Conservation (phyloP, 768 basidiomycete species). For the Suillus discolor region DNA sequence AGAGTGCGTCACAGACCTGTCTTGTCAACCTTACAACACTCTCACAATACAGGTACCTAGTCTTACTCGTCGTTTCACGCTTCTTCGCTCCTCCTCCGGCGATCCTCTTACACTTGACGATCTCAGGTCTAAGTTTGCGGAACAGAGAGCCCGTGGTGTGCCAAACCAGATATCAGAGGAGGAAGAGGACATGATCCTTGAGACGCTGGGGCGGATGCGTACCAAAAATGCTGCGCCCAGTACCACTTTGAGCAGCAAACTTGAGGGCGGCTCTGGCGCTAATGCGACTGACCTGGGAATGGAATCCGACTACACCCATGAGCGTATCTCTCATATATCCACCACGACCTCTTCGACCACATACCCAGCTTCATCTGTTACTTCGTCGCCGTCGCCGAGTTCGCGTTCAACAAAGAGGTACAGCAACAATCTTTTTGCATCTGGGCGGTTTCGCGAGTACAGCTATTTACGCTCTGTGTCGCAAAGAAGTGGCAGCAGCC, state of each 20-base stretch:
- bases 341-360: constrained; percentile 40
- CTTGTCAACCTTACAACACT: constrained; percentile 16
- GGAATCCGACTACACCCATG: constrained; percentile 35
- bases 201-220: constrained; percentile 62
- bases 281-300: constrained; percentile 18
- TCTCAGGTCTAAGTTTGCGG: constrained; percentile 67
- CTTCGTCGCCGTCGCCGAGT: constrained; percentile 37
- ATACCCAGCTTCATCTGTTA: constrained; percentile 42
- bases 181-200: constrained; percentile 84
- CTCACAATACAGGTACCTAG: constrained; percentile 41
- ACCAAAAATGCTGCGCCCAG: constrained; percentile 32
- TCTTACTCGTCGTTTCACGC: constrained; percentile 79
- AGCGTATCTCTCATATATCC: constrained; percentile 37
- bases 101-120: constrained; percentile 67
- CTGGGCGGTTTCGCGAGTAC: constrained; percentile 77
- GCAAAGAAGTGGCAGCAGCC: constrained; percentile 43
- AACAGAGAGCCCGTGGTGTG: constrained; percentile 72
- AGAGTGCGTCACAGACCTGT: constrained; percentile 57
- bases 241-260: constrained; percentile 17
- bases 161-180: constrained; percentile 74
- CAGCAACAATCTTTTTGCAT: constrained; percentile 87
- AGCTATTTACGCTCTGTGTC: constrained; percentile 63
- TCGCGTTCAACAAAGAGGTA: constrained; percentile 66
- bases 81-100: constrained; percentile 70
- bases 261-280: constrained; percentile 20